Percentiles rank a stretch among this genome's conserved stretches.
Conservation (phyloP, 352 stramenopile species). For the Albugo laibachii region DNA sequence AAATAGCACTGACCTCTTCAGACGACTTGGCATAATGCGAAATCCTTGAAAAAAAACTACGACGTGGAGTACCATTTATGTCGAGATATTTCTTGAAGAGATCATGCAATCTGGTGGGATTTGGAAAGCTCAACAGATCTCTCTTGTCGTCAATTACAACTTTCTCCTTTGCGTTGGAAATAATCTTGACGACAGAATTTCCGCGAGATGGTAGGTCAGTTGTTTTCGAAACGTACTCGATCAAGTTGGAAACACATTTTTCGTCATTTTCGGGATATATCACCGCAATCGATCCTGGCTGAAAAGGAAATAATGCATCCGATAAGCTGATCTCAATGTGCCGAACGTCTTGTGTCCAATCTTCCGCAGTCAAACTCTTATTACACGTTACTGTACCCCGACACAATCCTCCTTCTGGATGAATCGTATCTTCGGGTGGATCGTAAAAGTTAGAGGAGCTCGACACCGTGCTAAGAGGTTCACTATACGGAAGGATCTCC, state of each 20-base stretch:
- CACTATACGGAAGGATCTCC: neutral
- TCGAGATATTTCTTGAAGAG: conserved; percentile 75
- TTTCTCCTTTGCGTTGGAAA: no score
- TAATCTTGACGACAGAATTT: no score
- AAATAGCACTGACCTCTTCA: conserved; percentile 37
- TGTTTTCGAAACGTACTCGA: conserved; percentile 18
- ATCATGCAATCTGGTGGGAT: conserved; percentile 22
- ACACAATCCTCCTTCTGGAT: conserved; percentile 21
- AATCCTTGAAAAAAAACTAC: conserved; percentile 75
- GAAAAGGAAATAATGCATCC: conserved; percentile 13
- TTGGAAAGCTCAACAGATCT: no score
- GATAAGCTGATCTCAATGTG: conserved; percentile 31
- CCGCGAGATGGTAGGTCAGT: no score
- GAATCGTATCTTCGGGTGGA: conserved; percentile 14
- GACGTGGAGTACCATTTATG: conserved; percentile 67
- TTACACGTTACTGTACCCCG: conserved; percentile 37
- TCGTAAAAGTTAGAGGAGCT: conserved; percentile 24
- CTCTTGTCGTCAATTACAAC: no score
- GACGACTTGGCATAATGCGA: conserved; percentile 57
- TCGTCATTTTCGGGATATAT: conserved; percentile 60
- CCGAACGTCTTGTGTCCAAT: conserved; percentile 69
- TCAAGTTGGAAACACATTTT: conserved; percentile 36
- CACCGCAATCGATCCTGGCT: conserved; percentile 44
- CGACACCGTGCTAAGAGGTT: neutral
- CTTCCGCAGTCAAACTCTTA: conserved; percentile 29